These are phyloP conservation scores for Chenopodium formosanum DNA, from an alignment of 148 eudicot genomes.

Conservation along the genomic window DNA sequence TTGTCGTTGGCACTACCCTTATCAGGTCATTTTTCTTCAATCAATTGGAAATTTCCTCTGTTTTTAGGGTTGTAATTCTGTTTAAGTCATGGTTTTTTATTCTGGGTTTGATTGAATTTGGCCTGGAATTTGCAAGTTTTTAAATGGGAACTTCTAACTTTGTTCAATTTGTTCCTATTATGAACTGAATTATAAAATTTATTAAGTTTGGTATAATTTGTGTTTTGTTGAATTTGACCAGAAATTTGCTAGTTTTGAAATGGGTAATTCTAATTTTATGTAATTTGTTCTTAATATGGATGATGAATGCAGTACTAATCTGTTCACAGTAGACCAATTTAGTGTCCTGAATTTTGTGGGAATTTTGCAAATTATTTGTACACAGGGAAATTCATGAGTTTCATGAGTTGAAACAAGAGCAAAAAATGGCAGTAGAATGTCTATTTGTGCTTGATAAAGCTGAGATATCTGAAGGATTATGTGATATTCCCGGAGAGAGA, in stretches of 20 bases:
- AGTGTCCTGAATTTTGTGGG: neutral
- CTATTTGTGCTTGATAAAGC: conserved; percentile 66
- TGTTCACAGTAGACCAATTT: neutral
- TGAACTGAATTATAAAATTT: conserved; percentile 4
- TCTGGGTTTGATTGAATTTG: conserved; percentile 5
- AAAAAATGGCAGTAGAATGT: conserved; percentile 42
- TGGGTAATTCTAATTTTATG: no score
- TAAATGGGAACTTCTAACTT: conserved; percentile 7
- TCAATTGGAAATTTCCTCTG: neutral
- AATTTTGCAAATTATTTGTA: neutral
- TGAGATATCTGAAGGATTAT: conserved; percentile 50
- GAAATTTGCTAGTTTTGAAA: no score
- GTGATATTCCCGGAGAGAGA: conserved; percentile 36
- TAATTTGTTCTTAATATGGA: neutral
- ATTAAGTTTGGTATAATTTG: neutral
- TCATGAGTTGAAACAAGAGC: conserved; percentile 34
- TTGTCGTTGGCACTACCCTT: conserved; percentile 69
- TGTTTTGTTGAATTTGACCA: neutral
- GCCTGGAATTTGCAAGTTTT: neutral
- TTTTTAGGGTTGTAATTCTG: neutral
- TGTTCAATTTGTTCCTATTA: neutral
- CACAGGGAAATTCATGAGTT: conserved; percentile 74
- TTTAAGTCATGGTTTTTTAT: neutral
- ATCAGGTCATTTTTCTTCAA: conserved; percentile 45
- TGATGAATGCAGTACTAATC: neutral